Base-by-base conservation (phyloP, 441 rosid genomes). In the Brassica hybrid region DNA sequence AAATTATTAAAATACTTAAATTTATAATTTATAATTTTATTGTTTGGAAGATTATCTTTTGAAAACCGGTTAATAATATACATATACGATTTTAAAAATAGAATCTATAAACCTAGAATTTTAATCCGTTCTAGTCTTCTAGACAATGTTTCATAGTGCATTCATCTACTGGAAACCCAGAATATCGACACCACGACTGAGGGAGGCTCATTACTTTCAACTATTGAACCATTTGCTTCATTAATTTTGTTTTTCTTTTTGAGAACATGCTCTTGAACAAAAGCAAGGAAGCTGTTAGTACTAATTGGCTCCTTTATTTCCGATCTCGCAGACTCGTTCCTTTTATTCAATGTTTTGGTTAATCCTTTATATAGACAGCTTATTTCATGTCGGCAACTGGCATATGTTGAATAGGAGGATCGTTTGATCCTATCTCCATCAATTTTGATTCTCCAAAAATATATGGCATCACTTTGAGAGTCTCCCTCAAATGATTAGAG, bases 341-440 rank as follows among this genome's bases (percentile, higher is more conserved):
- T 3, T 27, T 27, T 27, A 27, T 27, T 27, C 30, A 27, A 27
- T 27, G 30, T 27, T 27, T 27, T 27, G 5, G 30, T 4, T 27
- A 27, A 27, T 27, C 30, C 5, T 27, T 27, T 4, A 0, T 4
- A 27, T 27, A 27, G 30, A 27, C 30, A 34, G 8, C 38, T 12
- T 34, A 56, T 1, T 67, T 14, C 67, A 69, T 25, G 30, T 38
- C 64, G 6, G 72, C 17, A 74, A 63, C 62, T 30, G 71, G 1
- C 74, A 52, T 2, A 7, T 52, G 58, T 8, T 52, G 19, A 52
- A 61, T 5, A 48, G 48, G 2, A 78, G 43, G 64, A 41, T 41
- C 67, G 14, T 56, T 41, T 2, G 75, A 13, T 67, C 25, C 57
- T 3, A 19, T 34, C 23, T 57, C 77, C 3, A 65, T 56, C 10